Conservation (phyloP, 2,329 filamentous ascomycete genomes). For the Xylariaceae sp. region DNA sequence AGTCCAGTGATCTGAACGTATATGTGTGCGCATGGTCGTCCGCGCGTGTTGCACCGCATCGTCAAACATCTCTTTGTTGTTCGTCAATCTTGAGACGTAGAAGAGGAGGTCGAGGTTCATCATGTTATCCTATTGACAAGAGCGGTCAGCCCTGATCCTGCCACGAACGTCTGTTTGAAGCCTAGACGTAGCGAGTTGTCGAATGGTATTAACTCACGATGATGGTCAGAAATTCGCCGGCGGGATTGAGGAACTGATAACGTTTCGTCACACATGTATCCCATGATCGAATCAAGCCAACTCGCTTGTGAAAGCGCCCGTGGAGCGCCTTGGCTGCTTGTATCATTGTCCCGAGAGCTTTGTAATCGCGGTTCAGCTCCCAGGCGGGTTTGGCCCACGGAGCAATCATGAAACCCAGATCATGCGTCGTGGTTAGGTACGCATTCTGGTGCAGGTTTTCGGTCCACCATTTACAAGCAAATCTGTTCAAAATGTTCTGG, state of each 20-base stretch:
- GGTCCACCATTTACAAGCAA: conserved; percentile 43
- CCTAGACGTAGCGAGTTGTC: no score
- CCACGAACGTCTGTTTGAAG: no score
- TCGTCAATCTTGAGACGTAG: conserved; percentile 36
- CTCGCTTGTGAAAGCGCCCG: conserved; percentile 33
- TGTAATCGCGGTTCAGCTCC: conserved; percentile 37
- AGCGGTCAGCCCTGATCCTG: no score
- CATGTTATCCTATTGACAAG: conserved; percentile 40
- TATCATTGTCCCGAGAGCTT: conserved; percentile 35
- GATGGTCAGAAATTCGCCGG: conserved; percentile 39
- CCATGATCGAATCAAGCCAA: conserved; percentile 42
- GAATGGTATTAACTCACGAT: conserved; percentile 32
- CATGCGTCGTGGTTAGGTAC: conserved; percentile 36
- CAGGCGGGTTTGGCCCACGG: conserved; percentile 38
- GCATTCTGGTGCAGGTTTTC: conserved; percentile 36
- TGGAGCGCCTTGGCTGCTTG: conserved; percentile 37
- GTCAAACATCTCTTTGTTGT: conserved; percentile 30
- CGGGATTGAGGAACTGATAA: conserved; percentile 36
- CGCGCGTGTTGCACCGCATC: conserved; percentile 40
- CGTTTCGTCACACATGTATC: conserved; percentile 40
- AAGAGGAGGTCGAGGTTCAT: conserved; percentile 44
- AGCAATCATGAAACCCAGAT: conserved; percentile 44
- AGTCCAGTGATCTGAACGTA: conserved; percentile 38
- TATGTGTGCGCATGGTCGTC: conserved; percentile 38
- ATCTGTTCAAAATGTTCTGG: no score